Percentiles rank a stretch among this genome's conserved stretches.
Conservation (phyloP, 257 asterid genomes). For the Fraxinus anomala region DNA sequence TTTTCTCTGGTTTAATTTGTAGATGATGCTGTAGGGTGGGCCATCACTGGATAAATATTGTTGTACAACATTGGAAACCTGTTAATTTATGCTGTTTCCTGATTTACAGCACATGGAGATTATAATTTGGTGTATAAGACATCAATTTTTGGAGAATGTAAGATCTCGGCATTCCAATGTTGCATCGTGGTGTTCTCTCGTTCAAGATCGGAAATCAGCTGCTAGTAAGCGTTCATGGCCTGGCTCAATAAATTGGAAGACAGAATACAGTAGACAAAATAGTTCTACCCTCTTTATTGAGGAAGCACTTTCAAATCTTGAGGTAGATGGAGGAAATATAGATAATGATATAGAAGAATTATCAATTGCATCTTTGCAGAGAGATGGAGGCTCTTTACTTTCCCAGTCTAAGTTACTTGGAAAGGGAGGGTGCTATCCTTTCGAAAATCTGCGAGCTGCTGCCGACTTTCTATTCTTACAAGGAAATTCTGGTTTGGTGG, state of each 20-base stretch:
- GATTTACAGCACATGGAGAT: constrained; percentile 77
- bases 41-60: constrained; percentile 17
- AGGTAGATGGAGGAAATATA: constrained; percentile 50
- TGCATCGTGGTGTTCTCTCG: constrained; percentile 60
- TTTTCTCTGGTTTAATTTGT: constrained; percentile 10
- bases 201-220: constrained; percentile 71
- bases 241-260: constrained; percentile 37
- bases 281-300: constrained; percentile 72
- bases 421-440: constrained; percentile 79
- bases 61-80: constrained; percentile 5
- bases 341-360: constrained; percentile 54
- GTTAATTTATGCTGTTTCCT: constrained; percentile 12
- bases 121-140: constrained; percentile 85
- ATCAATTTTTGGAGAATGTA: constrained; percentile 69
- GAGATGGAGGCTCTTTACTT: constrained; percentile 45
- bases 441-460: constrained; percentile 72
- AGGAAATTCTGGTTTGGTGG: constrained; percentile 85
- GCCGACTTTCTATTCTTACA: constrained; percentile 81
- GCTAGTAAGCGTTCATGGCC: constrained; percentile 86
- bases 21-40: constrained; percentile 10
- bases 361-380: constrained; percentile 44
- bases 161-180: constrained; percentile 51
- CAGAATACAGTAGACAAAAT: constrained; percentile 39
- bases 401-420: constrained; percentile 62
- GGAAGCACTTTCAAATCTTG: constrained; percentile 87